A percentile compares a stretch with the other conserved stretches of the same genome.
phyloP scores from a whole-genome alignment of 1,284 basidiomycete genomes.

The Entoloma clypeatum region DNA sequence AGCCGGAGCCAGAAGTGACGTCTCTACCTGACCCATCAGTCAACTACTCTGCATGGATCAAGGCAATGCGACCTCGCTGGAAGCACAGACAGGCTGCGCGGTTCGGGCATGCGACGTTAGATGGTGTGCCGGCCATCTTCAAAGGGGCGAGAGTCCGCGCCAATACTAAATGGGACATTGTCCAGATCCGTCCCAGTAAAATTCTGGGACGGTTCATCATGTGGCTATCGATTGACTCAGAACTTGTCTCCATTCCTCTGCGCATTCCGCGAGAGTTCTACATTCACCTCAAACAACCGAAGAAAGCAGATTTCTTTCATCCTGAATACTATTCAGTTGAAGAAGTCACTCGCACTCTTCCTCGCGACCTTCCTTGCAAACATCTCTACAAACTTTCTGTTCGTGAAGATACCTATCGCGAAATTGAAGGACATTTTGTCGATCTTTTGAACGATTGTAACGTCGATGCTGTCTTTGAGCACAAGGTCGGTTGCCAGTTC shows the following conservation, averaged over 20 bases:
- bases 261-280: constrained; percentile 92
- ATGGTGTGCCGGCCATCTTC: constrained; percentile 76
- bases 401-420: constrained; percentile 79
- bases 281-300: constrained; percentile 76
- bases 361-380: constrained; percentile 72
- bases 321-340: constrained; percentile 69
- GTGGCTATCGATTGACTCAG: constrained; percentile 86
- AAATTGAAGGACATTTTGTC: constrained; percentile 88
- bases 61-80: constrained; percentile 82
- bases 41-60: constrained; percentile 81
- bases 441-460: constrained; percentile 92
- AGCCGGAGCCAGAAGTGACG: constrained; percentile 33
- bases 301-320: constrained; percentile 62
- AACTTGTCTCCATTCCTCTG: constrained; percentile 77
- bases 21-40: constrained; percentile 56
- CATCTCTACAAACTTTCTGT: constrained; percentile 87
- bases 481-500: constrained; percentile 61
- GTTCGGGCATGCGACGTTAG: constrained; percentile 36
- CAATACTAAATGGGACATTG: constrained; percentile 84
- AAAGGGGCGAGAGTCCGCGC: constrained; percentile 64
- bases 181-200: constrained; percentile 82
- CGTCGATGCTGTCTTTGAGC: constrained; percentile 94
- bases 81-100: constrained; percentile 52
- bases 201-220: constrained; percentile 84
- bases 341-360: constrained; percentile 76